Percentiles rank a stretch among this genome's conserved stretches.
Evolutionary conservation across 2,329 filamentous ascomycete species (phyloP).

Genomic region (Trichoderma cornu-damae): DNA sequence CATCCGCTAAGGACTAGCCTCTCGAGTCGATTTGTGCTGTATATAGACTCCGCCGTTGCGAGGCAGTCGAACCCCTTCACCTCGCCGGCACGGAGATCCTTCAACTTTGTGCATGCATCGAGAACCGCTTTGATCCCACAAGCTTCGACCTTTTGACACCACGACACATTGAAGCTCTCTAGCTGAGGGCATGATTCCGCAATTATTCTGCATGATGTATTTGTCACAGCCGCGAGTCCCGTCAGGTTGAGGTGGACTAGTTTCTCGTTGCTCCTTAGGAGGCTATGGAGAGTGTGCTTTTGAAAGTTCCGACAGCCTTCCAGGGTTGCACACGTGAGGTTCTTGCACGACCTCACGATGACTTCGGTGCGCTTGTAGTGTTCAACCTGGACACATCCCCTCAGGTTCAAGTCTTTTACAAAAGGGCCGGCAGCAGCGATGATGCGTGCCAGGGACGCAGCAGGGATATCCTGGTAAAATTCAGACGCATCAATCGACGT

Average conservation of each 20-base stretch:
- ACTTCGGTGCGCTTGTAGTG: slow-evolving; percentile 73
- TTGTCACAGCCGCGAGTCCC: slow-evolving; percentile 72
- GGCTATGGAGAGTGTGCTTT: slow-evolving; percentile 67
- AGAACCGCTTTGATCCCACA: slow-evolving; percentile 69
- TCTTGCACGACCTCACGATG: slow-evolving; percentile 77
- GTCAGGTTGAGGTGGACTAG: slow-evolving; percentile 84
- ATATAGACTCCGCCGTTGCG: slow-evolving; percentile 68
- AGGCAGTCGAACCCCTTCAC: slow-evolving; percentile 72
- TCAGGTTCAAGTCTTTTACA: slow-evolving; percentile 80
- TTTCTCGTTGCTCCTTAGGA: slow-evolving; percentile 67
- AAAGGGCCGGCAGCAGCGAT: slow-evolving; percentile 84
- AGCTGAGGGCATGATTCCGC: slow-evolving; percentile 73
- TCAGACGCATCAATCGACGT: slow-evolving; percentile 74
- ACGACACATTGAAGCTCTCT: slow-evolving; percentile 84
- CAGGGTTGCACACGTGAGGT: slow-evolving; percentile 79
- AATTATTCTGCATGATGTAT: slow-evolving; percentile 81
- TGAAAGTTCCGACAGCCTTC: slow-evolving; percentile 87
- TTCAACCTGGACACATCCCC: slow-evolving; percentile 84
- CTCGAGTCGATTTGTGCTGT: slow-evolving; percentile 75
- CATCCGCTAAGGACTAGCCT: slow-evolving; percentile 78
- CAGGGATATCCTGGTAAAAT: slow-evolving; percentile 84
- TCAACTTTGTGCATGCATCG: slow-evolving; percentile 65
- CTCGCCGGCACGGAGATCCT: slow-evolving; percentile 77
- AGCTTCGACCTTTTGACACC: slow-evolving; percentile 83
- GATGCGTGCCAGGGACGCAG: slow-evolving; percentile 75